Percentiles rank a stretch among this genome's conserved stretches.
Conservation (phyloP, 1,284 basidiomycete species). For the Sanghuangporus baumii region DNA sequence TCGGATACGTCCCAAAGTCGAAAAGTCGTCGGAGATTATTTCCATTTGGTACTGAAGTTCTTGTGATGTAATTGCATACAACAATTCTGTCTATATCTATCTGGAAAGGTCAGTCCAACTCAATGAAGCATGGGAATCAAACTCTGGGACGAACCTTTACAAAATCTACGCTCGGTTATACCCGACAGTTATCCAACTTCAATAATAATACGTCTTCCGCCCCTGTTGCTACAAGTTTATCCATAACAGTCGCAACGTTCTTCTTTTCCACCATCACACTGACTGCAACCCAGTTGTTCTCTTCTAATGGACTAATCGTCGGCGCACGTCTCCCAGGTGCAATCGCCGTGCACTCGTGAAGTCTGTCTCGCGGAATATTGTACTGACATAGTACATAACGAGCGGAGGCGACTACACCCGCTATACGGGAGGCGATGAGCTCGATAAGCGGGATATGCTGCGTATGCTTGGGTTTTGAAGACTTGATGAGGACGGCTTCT, state of each 20-base stretch:
- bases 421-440: constrained; percentile 83
- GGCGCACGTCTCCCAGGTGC: constrained; percentile 91
- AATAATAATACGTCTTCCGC: constrained; percentile 91
- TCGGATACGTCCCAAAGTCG: too few species aligned
- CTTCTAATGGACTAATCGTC: constrained; percentile 85
- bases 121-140: not conserved
- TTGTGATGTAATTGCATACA: too few species aligned
- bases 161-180: constrained; percentile 37
- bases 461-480: constrained; percentile 62
- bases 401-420: constrained; percentile 87
- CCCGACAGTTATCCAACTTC: constrained; percentile 90
- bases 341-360: constrained; percentile 62
- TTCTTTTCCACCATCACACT: constrained; percentile 91
- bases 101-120: not conserved
- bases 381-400: constrained; percentile 91
- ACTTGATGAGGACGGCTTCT: constrained; percentile 93
- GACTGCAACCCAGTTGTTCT: constrained; percentile 86
- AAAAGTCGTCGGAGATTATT: too few species aligned
- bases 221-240: constrained; percentile 75
- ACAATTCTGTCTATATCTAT: not conserved
- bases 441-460: constrained; percentile 69
- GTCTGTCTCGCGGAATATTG: constrained; percentile 69
- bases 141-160: not conserved
- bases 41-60: too few species aligned
- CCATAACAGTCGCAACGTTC: constrained; percentile 85